Conservation (phyloP, 2,329 filamentous ascomycete species). For the Beauveria sp. region DNA sequence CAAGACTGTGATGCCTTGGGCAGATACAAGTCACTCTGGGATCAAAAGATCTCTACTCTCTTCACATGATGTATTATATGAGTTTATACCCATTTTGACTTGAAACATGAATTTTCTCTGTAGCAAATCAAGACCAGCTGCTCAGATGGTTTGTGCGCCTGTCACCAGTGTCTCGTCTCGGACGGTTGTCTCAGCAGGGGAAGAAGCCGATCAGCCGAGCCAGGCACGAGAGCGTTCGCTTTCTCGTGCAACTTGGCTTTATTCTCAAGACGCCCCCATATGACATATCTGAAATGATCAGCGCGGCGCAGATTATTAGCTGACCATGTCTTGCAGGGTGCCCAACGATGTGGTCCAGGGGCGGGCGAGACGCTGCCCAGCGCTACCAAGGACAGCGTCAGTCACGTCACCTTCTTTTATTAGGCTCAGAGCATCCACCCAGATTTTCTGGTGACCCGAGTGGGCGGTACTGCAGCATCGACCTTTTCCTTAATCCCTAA, state of each 20-base stretch:
- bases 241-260: neutral
- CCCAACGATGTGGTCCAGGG: neutral
- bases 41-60: neutral
- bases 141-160: neutral
- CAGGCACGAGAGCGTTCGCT: neutral
- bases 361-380: neutral
- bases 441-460: slow-evolving; percentile 5
- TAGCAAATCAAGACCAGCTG: neutral
- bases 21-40: neutral
- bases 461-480: neutral
- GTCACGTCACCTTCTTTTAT: neutral
- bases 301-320: neutral
- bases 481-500: neutral
- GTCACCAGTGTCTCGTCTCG: neutral
- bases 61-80: neutral
- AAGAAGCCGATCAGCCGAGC: neutral
- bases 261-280: neutral
- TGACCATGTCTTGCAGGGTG: neutral
- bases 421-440: slow-evolving; percentile 5
- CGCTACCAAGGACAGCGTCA: neutral
- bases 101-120: neutral
- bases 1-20: neutral
- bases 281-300: slow-evolving; percentile 3
- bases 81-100: neutral
- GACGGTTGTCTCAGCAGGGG: neutral